A percentile compares a stretch with the other conserved stretches of the same genome.
Evolutionary conservation across 768 basidiomycete genomes (phyloP).

Genomic region (Russula abietina): DNA sequence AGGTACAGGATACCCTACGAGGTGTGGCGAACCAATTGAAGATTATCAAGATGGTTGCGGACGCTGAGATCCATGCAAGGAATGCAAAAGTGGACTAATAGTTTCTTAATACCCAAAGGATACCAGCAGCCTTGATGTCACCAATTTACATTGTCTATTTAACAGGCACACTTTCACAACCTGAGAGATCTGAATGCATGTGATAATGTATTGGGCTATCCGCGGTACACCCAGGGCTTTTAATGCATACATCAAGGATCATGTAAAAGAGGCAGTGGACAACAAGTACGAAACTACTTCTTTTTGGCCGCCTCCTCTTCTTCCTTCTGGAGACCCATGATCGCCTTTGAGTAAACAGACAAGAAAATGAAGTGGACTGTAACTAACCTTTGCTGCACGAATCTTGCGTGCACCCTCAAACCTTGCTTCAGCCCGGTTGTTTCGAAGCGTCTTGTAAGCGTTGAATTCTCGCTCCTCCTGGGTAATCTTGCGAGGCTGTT

Average conservation of each 20-base stretch:
- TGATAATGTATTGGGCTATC: conserved; percentile 29
- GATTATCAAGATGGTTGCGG: conserved; percentile 77
- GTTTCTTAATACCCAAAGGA: neutral
- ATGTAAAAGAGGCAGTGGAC: conserved; percentile 24
- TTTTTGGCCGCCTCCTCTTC: conserved; percentile 92
- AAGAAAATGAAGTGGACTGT: neutral
- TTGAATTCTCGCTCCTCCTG: conserved; percentile 82
- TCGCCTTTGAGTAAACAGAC: conserved; percentile 23
- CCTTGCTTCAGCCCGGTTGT: conserved; percentile 72
- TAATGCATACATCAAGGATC: conserved; percentile 30
- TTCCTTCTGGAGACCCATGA: conserved; percentile 53
- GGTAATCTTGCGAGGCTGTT: conserved; percentile 90
- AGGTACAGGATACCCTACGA: conserved; percentile 76
- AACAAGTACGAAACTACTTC: conserved; percentile 49
- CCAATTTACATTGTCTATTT: neutral
- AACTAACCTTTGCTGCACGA: conserved; percentile 74
- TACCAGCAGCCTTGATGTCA: conserved; percentile 1
- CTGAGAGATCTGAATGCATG: neutral
- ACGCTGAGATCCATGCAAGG: conserved; percentile 59
- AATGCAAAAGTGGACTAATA: conserved; percentile 36
- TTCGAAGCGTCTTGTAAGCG: conserved; percentile 85
- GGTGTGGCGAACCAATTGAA: conserved; percentile 84
- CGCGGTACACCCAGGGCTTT: conserved; percentile 34
- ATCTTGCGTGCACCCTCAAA: conserved; percentile 85
- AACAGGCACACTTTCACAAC: neutral